A percentile compares a stretch with the other conserved stretches of the same genome.
Conservation (phyloP, 257 asterid species). For the Leptodermis oblonga region DNA sequence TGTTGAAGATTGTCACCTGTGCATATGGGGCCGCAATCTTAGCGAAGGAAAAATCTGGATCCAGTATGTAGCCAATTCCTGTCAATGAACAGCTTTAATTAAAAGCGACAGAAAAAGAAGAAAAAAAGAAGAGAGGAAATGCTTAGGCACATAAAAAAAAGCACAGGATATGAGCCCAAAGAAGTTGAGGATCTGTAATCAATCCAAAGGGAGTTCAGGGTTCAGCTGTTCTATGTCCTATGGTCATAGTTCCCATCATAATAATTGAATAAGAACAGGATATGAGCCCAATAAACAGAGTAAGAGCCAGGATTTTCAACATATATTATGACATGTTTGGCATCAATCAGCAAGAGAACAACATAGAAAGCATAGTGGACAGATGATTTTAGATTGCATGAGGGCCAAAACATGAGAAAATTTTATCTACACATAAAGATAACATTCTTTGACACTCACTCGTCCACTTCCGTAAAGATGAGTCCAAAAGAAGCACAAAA, state of each 20-base stretch:
- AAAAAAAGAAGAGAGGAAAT: background rate
- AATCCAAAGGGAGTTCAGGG: background rate
- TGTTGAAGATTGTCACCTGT: slow-evolving; percentile 40
- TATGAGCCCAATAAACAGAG: background rate
- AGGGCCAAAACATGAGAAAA: background rate
- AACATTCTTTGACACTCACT: background rate
- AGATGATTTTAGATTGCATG: background rate
- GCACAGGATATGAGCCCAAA: too few species aligned
- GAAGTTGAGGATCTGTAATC: background rate
- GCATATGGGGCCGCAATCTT: slow-evolving; percentile 98
- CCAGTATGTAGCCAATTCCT: slow-evolving; percentile 85
- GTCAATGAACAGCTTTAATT: slow-evolving; percentile 21
- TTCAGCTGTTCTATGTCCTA: background rate
- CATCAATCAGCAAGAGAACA: background rate
- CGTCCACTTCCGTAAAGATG: background rate
- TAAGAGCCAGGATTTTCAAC: background rate
- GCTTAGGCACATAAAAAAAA: too few species aligned
- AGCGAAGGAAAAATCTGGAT: slow-evolving; percentile 83
- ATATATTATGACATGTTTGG: too few species aligned
- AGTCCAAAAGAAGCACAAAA: background rate
- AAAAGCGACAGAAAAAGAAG: too few species aligned
- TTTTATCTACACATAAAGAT: background rate
- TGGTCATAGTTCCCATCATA: background rate
- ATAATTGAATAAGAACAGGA: background rate
- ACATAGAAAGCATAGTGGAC: background rate